Evolutionary conservation across 2,329 filamentous ascomycete genomes (phyloP).

Genomic region (Monilinia polystroma): DNA sequence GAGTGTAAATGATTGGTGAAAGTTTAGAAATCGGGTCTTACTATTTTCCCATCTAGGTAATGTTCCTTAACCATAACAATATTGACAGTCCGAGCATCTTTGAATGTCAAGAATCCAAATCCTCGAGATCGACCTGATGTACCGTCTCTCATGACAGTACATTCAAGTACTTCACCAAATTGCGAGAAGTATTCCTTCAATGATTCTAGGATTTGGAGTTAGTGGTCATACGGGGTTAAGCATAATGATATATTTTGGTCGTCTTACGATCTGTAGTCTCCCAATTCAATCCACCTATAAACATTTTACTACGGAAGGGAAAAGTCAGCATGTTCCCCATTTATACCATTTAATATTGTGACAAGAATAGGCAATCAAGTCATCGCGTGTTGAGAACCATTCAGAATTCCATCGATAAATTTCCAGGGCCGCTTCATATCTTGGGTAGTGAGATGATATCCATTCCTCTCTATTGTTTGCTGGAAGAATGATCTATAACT

Average conservation of each 20-base stretch:
- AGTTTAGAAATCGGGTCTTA: slow-evolving; percentile 51
- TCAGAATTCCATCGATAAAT: slow-evolving; percentile 6
- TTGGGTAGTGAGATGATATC: slow-evolving; percentile 9
- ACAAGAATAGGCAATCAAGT: slow-evolving; percentile 22
- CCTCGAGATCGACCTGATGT: slow-evolving; percentile 90
- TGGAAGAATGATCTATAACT: slow-evolving; percentile 9
- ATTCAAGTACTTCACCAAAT: slow-evolving; percentile 95
- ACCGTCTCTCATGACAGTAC: slow-evolving; percentile 98
- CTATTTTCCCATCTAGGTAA: slow-evolving; percentile 96
- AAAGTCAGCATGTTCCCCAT: slow-evolving; percentile 32
- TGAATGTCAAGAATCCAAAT: slow-evolving; percentile 97
- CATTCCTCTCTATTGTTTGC: slow-evolving; percentile 2
- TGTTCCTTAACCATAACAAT: slow-evolving; percentile 99
- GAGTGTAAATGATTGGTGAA: slow-evolving; percentile 25
- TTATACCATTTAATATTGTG: slow-evolving; percentile 14
- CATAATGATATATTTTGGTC: slow-evolving; percentile 6
- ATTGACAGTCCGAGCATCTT: slow-evolving; percentile 95
- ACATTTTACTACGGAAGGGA: slow-evolving; percentile 80
- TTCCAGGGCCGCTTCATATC: slow-evolving; percentile 4
- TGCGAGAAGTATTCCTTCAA: slow-evolving; percentile 96
- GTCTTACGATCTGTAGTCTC: slow-evolving; percentile 91
- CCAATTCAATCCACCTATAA: slow-evolving; percentile 98
- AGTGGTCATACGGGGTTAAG: slow-evolving; percentile 6
- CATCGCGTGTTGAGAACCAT: neutral
- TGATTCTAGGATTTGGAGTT: slow-evolving; percentile 64